A percentile compares a stretch with the other conserved stretches of the same genome.
Evolutionary conservation across 179 eudicot genomes (phyloP).

Genomic region (Carnegiea gigantea): DNA sequence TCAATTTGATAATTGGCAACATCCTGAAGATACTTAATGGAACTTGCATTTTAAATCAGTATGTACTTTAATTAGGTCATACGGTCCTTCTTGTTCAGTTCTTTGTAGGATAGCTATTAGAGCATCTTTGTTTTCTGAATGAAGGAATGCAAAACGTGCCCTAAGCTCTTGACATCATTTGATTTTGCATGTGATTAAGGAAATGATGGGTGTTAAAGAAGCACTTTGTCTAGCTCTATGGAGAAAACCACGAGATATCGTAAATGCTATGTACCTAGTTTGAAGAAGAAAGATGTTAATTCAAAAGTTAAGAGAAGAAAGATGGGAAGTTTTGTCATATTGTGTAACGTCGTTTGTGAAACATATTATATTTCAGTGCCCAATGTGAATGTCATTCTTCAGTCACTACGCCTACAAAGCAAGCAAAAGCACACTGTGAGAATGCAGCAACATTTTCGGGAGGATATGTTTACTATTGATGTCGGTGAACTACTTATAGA

Average conservation of each 20-base stretch:
- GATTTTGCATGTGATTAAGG: neutral
- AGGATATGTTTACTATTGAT: neutral
- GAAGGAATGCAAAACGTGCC: neutral
- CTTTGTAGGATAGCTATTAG: neutral
- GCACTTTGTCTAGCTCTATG: too few relatives aligned
- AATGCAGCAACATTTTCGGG: neutral
- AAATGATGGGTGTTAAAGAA: neutral
- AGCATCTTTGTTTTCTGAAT: neutral
- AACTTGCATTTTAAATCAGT: neutral
- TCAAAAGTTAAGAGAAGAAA: neutral
- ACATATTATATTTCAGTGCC: neutral
- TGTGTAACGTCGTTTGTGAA: neutral
- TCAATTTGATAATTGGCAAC: constrained; percentile 3
- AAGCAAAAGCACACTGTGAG: neutral
- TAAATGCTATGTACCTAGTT: neutral
- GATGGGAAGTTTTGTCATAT: neutral
- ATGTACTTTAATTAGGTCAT: neutral
- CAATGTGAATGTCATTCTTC: neutral
- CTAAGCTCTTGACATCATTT: neutral
- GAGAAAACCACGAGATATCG: too few relatives aligned
- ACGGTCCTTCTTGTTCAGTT: neutral
- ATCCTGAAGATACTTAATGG: constrained; percentile 1
- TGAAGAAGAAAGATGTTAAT: neutral
- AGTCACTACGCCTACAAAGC: neutral
- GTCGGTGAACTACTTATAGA: neutral